These are phyloP conservation scores for Antarctomyces pellizariae DNA, from an alignment of 495 filamentous ascomycete genomes.

Conservation along the genomic window DNA sequence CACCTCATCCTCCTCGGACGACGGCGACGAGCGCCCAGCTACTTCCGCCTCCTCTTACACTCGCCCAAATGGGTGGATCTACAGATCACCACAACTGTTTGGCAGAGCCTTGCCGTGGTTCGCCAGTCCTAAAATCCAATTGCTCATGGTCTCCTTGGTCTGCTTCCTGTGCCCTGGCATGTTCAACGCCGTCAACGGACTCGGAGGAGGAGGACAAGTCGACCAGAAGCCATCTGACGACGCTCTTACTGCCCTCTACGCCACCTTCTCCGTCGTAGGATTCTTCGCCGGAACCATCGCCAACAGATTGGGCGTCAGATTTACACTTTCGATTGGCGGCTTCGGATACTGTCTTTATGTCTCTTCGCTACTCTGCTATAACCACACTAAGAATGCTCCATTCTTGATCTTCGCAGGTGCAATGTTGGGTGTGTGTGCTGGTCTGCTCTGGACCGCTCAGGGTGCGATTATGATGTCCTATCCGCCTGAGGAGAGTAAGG, in stretches of 20 bases:
- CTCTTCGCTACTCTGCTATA: slow-evolving; percentile 57
- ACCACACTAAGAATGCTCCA: slow-evolving; percentile 50
- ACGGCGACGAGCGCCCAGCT: too few relatives aligned
- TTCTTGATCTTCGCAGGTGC: slow-evolving; percentile 61
- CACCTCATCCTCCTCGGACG: too few relatives aligned
- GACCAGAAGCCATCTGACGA: slow-evolving; percentile 39
- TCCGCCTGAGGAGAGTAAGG: slow-evolving; percentile 59
- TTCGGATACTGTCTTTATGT: slow-evolving; percentile 75
- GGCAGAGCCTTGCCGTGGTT: slow-evolving; percentile 37
- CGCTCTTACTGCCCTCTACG: slow-evolving; percentile 46
- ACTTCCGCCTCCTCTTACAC: too few relatives aligned
- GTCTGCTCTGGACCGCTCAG: slow-evolving; percentile 77
- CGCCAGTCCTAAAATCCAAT: slow-evolving; percentile 51
- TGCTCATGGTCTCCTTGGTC: slow-evolving; percentile 56
- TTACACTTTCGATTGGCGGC: slow-evolving; percentile 57
- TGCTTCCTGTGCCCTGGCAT: slow-evolving; percentile 81
- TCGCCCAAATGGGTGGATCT: slow-evolving; percentile 36
- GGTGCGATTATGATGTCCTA: slow-evolving; percentile 94
- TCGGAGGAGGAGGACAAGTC: slow-evolving; percentile 53
- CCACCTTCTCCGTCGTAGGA: slow-evolving; percentile 64
- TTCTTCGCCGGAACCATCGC: slow-evolving; percentile 69
- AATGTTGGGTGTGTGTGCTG: slow-evolving; percentile 56
- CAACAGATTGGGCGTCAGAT: slow-evolving; percentile 50
- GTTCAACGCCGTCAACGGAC: slow-evolving; percentile 55
- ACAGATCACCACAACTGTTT: slow-evolving; percentile 34